phyloP scores from a whole-genome alignment of 2,329 filamentous ascomycete genomes.

The Cytospora piceae region DNA sequence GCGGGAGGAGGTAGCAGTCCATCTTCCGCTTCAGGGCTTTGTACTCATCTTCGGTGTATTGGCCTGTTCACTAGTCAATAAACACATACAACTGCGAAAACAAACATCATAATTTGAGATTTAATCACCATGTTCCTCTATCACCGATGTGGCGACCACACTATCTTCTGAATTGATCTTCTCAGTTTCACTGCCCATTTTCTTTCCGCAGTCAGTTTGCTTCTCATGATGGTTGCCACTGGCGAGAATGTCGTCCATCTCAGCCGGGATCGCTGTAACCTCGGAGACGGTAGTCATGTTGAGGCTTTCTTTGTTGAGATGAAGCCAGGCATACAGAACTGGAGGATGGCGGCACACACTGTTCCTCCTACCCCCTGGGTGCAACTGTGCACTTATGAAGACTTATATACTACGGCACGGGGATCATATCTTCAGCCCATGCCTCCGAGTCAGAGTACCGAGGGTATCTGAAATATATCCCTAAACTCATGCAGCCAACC shows the following conservation, averaged over 20 bases:
- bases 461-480: not conserved
- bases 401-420: not conserved
- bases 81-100: not conserved
- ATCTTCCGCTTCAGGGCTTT: conserved; percentile 46
- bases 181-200: conserved; percentile 12
- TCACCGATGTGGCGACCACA: not conserved
- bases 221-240: conserved; percentile 5
- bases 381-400: not conserved
- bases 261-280: conserved; percentile 7
- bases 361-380: not conserved
- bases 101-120: not conserved
- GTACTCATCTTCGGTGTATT: conserved; percentile 45
- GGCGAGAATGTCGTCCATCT: conserved; percentile 12
- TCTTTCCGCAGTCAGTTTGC: not conserved
- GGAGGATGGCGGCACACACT: not conserved
- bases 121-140: conserved; percentile 10
- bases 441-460: not conserved
- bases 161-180: conserved; percentile 12
- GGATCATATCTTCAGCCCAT: not conserved
- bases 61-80: conserved; percentile 4
- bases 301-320: not conserved
- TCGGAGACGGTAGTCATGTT: conserved; percentile 23
- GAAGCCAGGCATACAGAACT: not conserved
- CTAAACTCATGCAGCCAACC: not conserved
- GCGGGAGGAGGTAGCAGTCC: conserved; percentile 49